Evolutionary conservation across 129 eudicot genomes (phyloP).

Genomic region (Erigeron canadensis): DNA sequence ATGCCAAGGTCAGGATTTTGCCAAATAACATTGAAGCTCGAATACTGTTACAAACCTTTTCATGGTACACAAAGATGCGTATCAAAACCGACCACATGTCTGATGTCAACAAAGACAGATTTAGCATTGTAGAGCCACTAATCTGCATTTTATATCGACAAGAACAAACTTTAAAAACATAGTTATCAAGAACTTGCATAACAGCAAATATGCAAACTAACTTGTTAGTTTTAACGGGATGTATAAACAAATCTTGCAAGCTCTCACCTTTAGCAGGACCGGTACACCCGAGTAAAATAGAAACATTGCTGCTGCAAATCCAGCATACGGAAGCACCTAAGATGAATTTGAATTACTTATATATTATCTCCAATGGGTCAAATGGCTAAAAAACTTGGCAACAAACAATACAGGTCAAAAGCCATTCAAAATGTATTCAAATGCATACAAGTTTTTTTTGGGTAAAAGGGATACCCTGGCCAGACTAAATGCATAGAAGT

Average conservation of each 20-base stretch:
- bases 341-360: not conserved
- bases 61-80: conserved; percentile 78
- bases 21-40: conserved; percentile 5
- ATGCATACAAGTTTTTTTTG: no score
- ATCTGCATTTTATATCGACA: conserved; percentile 49
- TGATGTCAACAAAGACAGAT: conserved; percentile 78
- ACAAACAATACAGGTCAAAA: not conserved
- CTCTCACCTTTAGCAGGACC: conserved; percentile 63
- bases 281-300: conserved; percentile 89
- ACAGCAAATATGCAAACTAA: not conserved
- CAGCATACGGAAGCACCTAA: conserved; percentile 77
- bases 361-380: not conserved
- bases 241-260: conserved; percentile 8
- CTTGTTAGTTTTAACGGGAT: not conserved
- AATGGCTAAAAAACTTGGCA: not conserved
- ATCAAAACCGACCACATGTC: conserved; percentile 97
- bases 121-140: conserved; percentile 82
- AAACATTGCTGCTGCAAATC: conserved; percentile 85
- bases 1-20: conserved; percentile 10
- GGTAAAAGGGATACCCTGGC: no score
- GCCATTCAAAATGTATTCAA: not conserved
- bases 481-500: not conserved
- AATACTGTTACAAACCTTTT: conserved; percentile 57
- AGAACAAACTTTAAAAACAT: conserved; percentile 5
- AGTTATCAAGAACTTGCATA: not conserved